Conservation (phyloP, 306 rosid species). For the Castanopsis chinensis region DNA sequence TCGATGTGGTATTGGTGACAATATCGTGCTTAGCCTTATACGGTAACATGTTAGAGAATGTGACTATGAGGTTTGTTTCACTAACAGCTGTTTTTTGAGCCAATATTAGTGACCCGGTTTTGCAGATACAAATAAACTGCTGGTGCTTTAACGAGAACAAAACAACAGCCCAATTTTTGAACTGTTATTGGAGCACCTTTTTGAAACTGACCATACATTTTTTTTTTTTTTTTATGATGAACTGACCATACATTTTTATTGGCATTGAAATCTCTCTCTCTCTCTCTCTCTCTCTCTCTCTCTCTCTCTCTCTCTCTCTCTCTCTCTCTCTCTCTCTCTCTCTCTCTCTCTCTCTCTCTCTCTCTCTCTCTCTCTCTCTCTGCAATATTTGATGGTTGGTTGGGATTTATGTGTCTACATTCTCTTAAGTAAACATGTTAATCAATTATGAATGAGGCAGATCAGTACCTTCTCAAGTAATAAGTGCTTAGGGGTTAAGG, state of each 20-base stretch:
- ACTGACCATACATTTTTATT: background rate
- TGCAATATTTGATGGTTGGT: background rate
- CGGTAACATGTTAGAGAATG: slow-evolving; percentile 34
- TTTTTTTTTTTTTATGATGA: background rate
- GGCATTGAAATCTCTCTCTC: too few species aligned
- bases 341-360: background rate
- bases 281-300: background rate
- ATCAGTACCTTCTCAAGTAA: too few species aligned
- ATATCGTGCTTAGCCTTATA: slow-evolving; percentile 37
- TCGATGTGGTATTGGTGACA: slow-evolving; percentile 31
- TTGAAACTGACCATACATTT: background rate
- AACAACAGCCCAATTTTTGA: slow-evolving; percentile 12
- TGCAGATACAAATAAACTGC: slow-evolving; percentile 37
- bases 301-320: background rate
- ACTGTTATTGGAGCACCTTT: too few species aligned
- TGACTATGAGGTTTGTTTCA: slow-evolving; percentile 48
- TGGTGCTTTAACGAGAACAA: slow-evolving; percentile 29
- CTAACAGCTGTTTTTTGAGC: slow-evolving; percentile 37
- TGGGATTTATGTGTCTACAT: too few species aligned
- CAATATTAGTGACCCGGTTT: slow-evolving; percentile 34
- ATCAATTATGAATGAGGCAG: too few species aligned
- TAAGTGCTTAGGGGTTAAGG: too few species aligned
- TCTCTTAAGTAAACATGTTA: too few species aligned
- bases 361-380: background rate
- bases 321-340: background rate